Percentiles rank a stretch among this genome's conserved stretches.
phyloP scores from a whole-genome alignment of 352 stramenopile species.

The Globisporangium recalcitrans region DNA sequence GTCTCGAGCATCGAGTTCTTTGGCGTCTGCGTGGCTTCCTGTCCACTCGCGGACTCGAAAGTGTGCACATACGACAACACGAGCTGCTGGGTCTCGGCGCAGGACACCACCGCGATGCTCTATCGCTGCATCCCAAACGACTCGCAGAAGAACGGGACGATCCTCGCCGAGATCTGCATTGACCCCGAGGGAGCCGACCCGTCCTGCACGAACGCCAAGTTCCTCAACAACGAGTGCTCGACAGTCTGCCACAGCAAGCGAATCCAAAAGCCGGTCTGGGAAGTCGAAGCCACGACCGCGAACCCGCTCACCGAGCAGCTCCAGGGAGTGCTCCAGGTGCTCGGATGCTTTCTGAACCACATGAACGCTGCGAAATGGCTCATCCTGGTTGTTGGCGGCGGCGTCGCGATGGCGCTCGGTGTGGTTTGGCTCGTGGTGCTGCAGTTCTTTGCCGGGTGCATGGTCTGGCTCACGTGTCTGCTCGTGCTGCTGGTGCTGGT shows the following conservation, averaged over 20 bases:
- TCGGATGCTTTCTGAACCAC: conserved; percentile 71
- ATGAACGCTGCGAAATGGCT: conserved; percentile 56
- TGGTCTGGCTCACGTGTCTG: conserved; percentile 79
- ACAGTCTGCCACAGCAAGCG: conserved; percentile 60
- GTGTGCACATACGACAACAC: conserved; percentile 68
- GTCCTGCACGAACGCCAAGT: conserved; percentile 37
- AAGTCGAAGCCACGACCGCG: conserved; percentile 42
- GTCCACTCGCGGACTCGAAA: conserved; percentile 38
- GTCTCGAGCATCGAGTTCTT: conserved; percentile 67
- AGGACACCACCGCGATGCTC: conserved; percentile 47
- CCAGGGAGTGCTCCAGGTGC: conserved; percentile 48
- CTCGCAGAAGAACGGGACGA: conserved; percentile 47
- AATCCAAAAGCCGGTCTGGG: conserved; percentile 58
- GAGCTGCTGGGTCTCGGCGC: conserved; percentile 57
- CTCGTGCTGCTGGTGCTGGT: conserved; percentile 57
- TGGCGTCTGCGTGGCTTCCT: conserved; percentile 66
- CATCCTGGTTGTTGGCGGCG: conserved; percentile 50
- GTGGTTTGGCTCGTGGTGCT: conserved; percentile 70
- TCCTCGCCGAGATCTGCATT: conserved; percentile 52
- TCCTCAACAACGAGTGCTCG: conserved; percentile 27
- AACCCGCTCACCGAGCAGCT: conserved; percentile 74
- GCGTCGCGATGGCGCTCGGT: conserved; percentile 47
- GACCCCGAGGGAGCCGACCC: conserved; percentile 54
- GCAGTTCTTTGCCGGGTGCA: conserved; percentile 68
- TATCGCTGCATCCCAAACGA: conserved; percentile 77